Evolutionary conservation across 2,329 filamentous ascomycete species (phyloP), one percentile per base, ranked within the genome.

Genomic region (Trichoderma koningii): DNA sequence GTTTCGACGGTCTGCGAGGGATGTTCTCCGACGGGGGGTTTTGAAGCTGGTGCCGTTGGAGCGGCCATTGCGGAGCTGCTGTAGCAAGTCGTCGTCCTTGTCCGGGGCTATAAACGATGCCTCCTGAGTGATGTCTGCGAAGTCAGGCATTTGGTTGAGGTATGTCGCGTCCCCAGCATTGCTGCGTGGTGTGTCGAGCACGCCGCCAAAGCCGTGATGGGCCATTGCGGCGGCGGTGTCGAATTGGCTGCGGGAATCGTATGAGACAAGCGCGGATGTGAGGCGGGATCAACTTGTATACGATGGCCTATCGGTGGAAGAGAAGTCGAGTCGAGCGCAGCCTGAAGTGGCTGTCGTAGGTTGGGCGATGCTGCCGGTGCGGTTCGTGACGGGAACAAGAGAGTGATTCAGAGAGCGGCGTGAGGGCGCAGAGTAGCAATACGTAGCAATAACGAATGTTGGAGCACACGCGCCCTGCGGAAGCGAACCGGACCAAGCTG

Each of bases 181-280:
- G 67, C 92, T 96, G 75, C 90, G 89, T 73, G 94, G 94, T 71
- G 93, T 96, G 78, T 95, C 90, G 78, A 96, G 85, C 73, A 83
- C 83, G 75, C 78, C 82, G 75, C 79, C 83, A 71, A 82, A 84
- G 73, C 88, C 89, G 47, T 85, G 84, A 69, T 85, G 83, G 66
- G 83, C 85, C 89, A 91, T 91, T 60, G 47, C 38, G 70, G 72
- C 69, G 71, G 70, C 66, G 61, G 51, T 64, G 56, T 66, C 23
- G 50, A 23, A 53, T n/a, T 28, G 47, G 7, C 47, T 15, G 50
- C 45, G 17, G 17, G 50, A 14, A 38, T 41, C 23, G 17, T 38
- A 41, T 26, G 56, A 63, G 60, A n/a, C 61, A 7, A 23, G 19
- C 34, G 14, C 45, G 17, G n/a, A 47, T 12, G 52, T 14, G 60